Evolutionary conservation across 2,329 filamentous ascomycete genomes (phyloP).

Genomic region (Exophiala sideris): DNA sequence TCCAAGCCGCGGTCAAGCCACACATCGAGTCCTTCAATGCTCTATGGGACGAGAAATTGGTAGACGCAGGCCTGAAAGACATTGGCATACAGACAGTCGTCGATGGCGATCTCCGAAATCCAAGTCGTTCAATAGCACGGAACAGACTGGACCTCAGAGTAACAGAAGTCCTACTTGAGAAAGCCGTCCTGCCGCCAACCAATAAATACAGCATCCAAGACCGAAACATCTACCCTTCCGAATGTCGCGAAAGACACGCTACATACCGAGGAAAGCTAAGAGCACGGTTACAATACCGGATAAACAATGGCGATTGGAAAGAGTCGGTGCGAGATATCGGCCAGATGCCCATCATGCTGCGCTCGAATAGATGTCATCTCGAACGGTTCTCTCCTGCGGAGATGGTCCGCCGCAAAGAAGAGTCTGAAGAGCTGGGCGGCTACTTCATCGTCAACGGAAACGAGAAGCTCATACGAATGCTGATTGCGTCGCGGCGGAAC

Average conservation of each 20-base stretch:
- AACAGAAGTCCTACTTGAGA: constrained; percentile 78
- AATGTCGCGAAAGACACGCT: constrained; percentile 89
- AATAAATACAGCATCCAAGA: constrained; percentile 80
- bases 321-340: constrained; percentile 84
- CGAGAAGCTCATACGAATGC: constrained; percentile 91
- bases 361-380: constrained; percentile 87
- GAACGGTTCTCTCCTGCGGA: constrained; percentile 78
- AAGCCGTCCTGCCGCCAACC: constrained; percentile 69
- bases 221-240: constrained; percentile 82
- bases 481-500: constrained; percentile 86
- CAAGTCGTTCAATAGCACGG: constrained; percentile 36
- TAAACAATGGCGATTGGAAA: constrained; percentile 82
- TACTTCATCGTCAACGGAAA: constrained; percentile 98
- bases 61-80: constrained; percentile 76
- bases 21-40: constrained; percentile 96
- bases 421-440: constrained; percentile 91
- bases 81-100: constrained; percentile 87
- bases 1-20: constrained; percentile 81
- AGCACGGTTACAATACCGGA: constrained; percentile 75
- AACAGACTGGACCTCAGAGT: constrained; percentile 77
- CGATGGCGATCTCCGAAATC: constrained; percentile 61
- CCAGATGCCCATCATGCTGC: constrained; percentile 87
- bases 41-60: constrained; percentile 71
- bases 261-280: constrained; percentile 86
- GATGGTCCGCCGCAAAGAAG: constrained; percentile 84